phyloP scores from a whole-genome alignment of 371 early-diverging fungal genomes.

The Actinomortierella ambigua region DNA sequence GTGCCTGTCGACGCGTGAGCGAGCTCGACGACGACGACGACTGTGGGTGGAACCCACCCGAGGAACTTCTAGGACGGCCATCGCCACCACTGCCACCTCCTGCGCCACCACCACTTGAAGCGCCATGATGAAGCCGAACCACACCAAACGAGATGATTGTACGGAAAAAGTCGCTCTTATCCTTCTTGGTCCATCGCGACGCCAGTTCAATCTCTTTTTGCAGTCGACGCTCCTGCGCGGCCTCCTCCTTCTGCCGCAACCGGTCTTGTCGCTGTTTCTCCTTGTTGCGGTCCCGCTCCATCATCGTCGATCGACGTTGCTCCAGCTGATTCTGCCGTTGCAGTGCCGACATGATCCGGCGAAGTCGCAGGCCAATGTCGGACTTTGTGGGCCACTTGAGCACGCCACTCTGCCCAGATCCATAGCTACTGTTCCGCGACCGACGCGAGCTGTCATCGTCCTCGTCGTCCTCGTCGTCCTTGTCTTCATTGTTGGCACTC shows the following conservation, averaged over 20 bases:
- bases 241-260: slow-evolving; percentile 54
- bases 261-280: slow-evolving; percentile 48
- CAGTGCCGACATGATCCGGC: slow-evolving; percentile 74
- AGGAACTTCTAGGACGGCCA: not conserved
- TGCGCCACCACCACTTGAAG: no score
- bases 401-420: slow-evolving; percentile 11
- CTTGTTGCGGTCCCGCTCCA: slow-evolving; percentile 50
- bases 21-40: slow-evolving; percentile 22
- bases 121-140: slow-evolving; percentile 32
- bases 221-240: slow-evolving; percentile 50
- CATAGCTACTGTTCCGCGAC: slow-evolving; percentile 13
- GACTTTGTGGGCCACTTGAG: slow-evolving; percentile 68
- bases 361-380: slow-evolving; percentile 73
- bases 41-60: slow-evolving; percentile 16
- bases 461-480: slow-evolving; percentile 47
- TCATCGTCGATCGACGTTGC: slow-evolving; percentile 29
- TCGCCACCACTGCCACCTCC: no score
- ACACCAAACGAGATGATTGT: slow-evolving; percentile 77
- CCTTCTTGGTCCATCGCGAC: slow-evolving; percentile 72
- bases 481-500: slow-evolving; percentile 30
- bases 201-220: slow-evolving; percentile 53
- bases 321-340: slow-evolving; percentile 61
- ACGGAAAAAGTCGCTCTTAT: slow-evolving; percentile 71
- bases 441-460: slow-evolving; percentile 20
- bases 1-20: slow-evolving; percentile 18